Conservation (phyloP, 1,284 basidiomycete species). For the Trichosporon asahii region DNA sequence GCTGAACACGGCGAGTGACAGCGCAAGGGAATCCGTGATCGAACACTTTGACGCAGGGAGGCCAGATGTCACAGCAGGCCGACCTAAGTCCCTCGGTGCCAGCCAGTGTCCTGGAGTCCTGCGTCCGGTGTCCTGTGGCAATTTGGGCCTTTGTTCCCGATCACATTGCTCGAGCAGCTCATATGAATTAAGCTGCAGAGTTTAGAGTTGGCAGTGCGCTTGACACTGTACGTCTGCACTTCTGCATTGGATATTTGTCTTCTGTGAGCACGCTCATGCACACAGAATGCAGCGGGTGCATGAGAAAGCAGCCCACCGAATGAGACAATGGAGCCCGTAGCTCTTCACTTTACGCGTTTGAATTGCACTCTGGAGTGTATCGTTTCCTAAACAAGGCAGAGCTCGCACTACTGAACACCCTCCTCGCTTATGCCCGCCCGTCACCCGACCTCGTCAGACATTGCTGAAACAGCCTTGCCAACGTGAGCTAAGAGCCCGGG, state of each 20-base stretch:
- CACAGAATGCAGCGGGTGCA: not conserved
- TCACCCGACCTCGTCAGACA: not conserved
- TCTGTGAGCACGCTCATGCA: not conserved
- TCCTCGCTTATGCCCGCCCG: not conserved
- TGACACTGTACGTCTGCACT: not conserved
- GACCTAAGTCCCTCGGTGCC: not conserved
- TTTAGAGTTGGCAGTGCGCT: constrained; percentile 1
- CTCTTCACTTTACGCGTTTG: not conserved
- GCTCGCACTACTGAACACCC: not conserved
- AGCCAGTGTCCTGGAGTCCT: not conserved
- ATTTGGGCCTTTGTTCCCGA: not conserved
- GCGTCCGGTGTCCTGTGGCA: not conserved
- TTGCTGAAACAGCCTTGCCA: not conserved
- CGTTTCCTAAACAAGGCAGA: not conserved
- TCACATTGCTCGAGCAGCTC: not conserved
- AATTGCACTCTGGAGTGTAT: not conserved
- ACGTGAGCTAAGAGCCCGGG: no score
- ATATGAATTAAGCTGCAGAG: constrained; percentile 6
- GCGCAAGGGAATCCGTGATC: not conserved
- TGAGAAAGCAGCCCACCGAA: not conserved
- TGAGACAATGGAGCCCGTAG: not conserved
- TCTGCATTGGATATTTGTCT: not conserved
- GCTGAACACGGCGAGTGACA: not conserved
- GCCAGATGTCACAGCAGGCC: not conserved
- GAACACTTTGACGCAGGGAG: not conserved